Conservation (phyloP, 2,329 filamentous ascomycete genomes). For the Didymella pinodella region DNA sequence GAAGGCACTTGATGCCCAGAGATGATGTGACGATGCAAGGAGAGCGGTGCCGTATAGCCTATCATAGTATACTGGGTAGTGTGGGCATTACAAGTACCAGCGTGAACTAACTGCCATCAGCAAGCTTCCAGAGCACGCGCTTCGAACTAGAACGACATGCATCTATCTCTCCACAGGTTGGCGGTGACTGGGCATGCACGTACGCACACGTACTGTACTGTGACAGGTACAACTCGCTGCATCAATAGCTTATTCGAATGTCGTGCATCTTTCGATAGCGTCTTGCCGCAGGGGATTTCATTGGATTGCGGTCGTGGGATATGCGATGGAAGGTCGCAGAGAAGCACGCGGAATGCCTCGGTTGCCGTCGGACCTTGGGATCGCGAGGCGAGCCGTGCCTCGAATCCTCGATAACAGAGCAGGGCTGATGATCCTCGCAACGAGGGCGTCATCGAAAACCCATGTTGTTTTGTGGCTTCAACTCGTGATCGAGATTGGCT, state of each 20-base stretch:
- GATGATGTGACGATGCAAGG: constrained; percentile 10
- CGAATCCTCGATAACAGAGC: constrained; percentile 12
- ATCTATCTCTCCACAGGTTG: constrained; percentile 7
- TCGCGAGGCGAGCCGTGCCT: constrained; percentile 29
- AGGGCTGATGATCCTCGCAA: constrained; percentile 9
- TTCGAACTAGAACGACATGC: not conserved
- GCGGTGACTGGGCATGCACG: constrained; percentile 13
- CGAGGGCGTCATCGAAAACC: constrained; percentile 11
- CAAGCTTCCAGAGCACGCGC: constrained; percentile 16
- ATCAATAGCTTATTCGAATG: constrained; percentile 31
- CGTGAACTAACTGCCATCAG: constrained; percentile 2
- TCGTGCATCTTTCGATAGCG: constrained; percentile 23
- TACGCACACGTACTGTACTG: constrained; percentile 20
- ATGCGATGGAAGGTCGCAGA: constrained; percentile 33
- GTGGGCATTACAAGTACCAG: not conserved
- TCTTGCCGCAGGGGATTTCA: constrained; percentile 5
- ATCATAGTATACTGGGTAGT: not conserved
- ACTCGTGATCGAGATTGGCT: constrained; percentile 10
- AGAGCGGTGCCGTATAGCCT: constrained; percentile 10
- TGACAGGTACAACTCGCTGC: constrained; percentile 27
- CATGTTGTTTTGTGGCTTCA: constrained; percentile 8
- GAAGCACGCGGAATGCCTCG: constrained; percentile 32
- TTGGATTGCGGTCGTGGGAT: constrained; percentile 27
- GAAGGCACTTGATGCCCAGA: constrained; percentile 7
- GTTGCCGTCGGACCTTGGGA: constrained; percentile 26